Conservation (phyloP, 1,284 basidiomycete species). For the Waitea zeae region DNA sequence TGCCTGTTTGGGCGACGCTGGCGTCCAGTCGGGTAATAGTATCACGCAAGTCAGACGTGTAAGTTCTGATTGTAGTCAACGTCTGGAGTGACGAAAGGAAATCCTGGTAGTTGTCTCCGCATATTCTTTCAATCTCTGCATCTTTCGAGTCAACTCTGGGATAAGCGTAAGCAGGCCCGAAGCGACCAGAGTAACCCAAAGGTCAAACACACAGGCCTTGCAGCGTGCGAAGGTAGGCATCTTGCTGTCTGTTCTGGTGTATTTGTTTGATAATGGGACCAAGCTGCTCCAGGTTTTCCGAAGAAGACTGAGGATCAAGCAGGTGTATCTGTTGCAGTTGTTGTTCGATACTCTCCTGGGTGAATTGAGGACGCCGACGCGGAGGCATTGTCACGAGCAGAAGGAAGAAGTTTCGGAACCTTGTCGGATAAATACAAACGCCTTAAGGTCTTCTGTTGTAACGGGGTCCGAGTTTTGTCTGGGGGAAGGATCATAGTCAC, state of each 20-base stretch:
- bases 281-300: slow-evolving; percentile 86
- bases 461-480: not conserved
- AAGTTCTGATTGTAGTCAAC: slow-evolving; percentile 84
- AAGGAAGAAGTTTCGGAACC: slow-evolving; percentile 67
- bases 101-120: slow-evolving; percentile 93
- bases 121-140: slow-evolving; percentile 89
- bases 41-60: slow-evolving; percentile 68
- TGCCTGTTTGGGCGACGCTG: slow-evolving; percentile 64
- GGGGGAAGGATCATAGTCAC: too few relatives aligned
- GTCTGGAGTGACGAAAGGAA: slow-evolving; percentile 95
- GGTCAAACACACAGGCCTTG: slow-evolving; percentile 38
- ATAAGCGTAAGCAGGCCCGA: not conserved
- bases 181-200: not conserved
- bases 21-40: slow-evolving; percentile 57
- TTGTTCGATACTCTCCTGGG: slow-evolving; percentile 66
- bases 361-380: slow-evolving; percentile 54
- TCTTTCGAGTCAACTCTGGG: slow-evolving; percentile 76
- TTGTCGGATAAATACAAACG: too few relatives aligned
- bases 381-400: slow-evolving; percentile 35
- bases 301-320: slow-evolving; percentile 68
- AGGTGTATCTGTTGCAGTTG: slow-evolving; percentile 79
- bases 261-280: slow-evolving; percentile 90
- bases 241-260: slow-evolving; percentile 80
- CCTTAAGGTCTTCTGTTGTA: not conserved
- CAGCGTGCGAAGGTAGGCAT: slow-evolving; percentile 77